phyloP scores from a whole-genome alignment of 495 filamentous ascomycete species.

The Daldinia concentrica region DNA sequence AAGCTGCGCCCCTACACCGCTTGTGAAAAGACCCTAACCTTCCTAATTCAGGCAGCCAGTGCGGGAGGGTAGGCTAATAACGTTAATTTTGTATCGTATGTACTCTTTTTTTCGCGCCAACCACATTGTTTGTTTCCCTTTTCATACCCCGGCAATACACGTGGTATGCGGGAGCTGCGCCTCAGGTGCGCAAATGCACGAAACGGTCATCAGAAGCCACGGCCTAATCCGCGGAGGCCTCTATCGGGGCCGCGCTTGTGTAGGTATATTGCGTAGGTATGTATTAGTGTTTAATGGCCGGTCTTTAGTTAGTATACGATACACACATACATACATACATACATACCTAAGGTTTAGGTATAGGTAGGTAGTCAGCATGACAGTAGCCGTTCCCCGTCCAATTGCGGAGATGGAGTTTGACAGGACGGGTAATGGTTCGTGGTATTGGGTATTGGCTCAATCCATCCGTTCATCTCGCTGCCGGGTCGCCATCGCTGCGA shows the following conservation, averaged over 20 bases:
- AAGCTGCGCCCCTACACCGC: conserved; percentile 40
- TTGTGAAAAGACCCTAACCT: conserved; percentile 1
- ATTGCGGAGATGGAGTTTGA: conserved; percentile 10
- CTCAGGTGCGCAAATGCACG: conserved; percentile 23
- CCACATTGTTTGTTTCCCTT: not conserved
- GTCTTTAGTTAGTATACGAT: too few relatives aligned
- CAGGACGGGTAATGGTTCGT: not conserved
- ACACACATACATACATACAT: too few relatives aligned
- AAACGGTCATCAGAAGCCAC: conserved; percentile 29
- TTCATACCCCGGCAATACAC: conserved; percentile 28
- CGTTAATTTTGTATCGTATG: too few relatives aligned
- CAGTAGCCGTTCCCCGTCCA: conserved; percentile 25
- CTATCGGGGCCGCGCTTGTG: conserved; percentile 18
- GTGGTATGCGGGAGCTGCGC: conserved; percentile 37
- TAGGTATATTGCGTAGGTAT: too few relatives aligned
- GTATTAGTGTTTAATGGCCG: too few relatives aligned
- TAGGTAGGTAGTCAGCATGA: too few relatives aligned
- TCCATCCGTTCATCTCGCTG: conserved; percentile 8
- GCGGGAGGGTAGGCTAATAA: not conserved
- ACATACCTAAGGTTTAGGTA: too few relatives aligned
- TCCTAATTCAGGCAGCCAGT: not conserved
- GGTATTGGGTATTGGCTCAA: too few relatives aligned
- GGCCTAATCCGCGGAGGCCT: conserved; percentile 37
- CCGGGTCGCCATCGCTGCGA: conserved; percentile 27
- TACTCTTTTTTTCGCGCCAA: conserved; percentile 3